phyloP scores from a whole-genome alignment of 2,329 filamentous ascomycete genomes.

The Ceratocystis smalleyi region DNA sequence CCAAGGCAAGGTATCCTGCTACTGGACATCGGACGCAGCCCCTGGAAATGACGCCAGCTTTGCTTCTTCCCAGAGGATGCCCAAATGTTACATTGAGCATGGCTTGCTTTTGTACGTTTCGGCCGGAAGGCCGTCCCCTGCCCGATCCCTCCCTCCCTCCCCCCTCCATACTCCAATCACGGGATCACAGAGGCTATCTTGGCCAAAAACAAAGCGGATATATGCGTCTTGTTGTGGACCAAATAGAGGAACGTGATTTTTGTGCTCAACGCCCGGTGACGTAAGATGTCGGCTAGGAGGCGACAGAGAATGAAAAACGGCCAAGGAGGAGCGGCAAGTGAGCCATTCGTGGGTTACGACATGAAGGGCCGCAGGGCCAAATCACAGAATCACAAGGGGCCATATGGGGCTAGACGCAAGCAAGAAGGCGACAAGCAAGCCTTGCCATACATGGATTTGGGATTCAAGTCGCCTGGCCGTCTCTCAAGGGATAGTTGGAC shows the following conservation, averaged over 20 bases:
- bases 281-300: background rate
- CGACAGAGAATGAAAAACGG: background rate
- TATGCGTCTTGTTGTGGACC: background rate
- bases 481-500: background rate
- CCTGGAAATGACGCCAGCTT: conserved; percentile 23
- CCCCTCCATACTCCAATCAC: background rate
- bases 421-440: background rate
- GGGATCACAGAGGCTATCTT: background rate
- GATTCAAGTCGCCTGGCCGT: background rate
- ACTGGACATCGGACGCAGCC: conserved; percentile 20
- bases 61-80: background rate
- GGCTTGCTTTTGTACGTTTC: background rate
- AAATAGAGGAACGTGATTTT: background rate
- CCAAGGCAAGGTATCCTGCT: background rate
- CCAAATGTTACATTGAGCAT: background rate
- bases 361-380: background rate
- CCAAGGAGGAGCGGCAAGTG: background rate
- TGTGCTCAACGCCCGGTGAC: background rate
- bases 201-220: background rate
- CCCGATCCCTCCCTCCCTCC: background rate
- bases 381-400: background rate
- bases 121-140: background rate
- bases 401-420: background rate
- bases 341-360: background rate
- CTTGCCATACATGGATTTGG: background rate